Conservation (phyloP, 257 asterid species). For the Solanum pinnatisectum region DNA sequence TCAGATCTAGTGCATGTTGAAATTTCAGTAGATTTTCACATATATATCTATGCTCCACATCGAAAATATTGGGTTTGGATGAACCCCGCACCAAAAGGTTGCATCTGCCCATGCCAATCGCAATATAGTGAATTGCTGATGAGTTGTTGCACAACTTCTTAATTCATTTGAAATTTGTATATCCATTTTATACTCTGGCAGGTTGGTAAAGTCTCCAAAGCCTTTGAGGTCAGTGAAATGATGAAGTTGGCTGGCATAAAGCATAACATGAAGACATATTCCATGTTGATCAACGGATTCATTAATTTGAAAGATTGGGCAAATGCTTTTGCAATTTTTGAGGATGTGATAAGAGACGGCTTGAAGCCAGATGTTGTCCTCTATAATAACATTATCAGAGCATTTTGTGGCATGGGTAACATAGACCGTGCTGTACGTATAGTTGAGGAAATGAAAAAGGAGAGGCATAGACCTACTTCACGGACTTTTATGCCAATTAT, state of each 20-base stretch:
- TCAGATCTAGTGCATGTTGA: not conserved
- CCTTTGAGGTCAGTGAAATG: constrained; percentile 68
- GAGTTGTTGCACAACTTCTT: not conserved
- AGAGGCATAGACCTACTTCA: constrained; percentile 63
- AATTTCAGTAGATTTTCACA: not conserved
- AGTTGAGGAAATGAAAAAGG: constrained; percentile 81
- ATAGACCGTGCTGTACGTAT: constrained; percentile 83
- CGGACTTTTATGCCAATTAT: constrained; percentile 93
- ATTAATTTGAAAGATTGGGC: constrained; percentile 83
- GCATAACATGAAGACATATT: constrained; percentile 92
- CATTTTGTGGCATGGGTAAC: constrained; percentile 96
- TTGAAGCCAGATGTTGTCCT: constrained; percentile 85
- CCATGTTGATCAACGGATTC: constrained; percentile 94
- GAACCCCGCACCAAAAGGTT: not conserved
- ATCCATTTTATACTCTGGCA: constrained; percentile 11
- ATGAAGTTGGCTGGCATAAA: constrained; percentile 69
- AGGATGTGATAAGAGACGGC: constrained; percentile 74
- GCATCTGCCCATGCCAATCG: not conserved
- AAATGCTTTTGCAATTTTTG: constrained; percentile 90
- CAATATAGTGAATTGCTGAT: not conserved
- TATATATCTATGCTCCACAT: not conserved
- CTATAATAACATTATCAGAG: constrained; percentile 73
- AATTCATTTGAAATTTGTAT: not conserved
- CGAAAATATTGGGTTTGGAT: not conserved
- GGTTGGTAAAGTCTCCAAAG: constrained; percentile 75